These are phyloP conservation scores for Crithidia fasciculata DNA, from an alignment of 208 protist species.

Conservation along the genomic window DNA sequence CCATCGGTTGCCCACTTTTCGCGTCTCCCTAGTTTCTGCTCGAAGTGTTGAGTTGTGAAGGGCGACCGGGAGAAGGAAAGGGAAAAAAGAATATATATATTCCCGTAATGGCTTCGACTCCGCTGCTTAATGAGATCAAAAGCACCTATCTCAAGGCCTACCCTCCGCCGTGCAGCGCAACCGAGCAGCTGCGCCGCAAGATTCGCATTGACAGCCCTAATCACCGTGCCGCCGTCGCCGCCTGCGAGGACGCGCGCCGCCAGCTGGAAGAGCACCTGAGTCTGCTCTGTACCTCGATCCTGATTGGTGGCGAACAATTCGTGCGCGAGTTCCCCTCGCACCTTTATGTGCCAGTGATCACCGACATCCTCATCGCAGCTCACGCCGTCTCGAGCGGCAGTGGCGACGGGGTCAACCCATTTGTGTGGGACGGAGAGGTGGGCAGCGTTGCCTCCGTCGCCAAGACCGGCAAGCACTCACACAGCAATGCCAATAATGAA, in stretches of 20 bases:
- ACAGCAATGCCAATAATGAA: too few relatives aligned
- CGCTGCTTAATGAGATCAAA: conserved; percentile 18
- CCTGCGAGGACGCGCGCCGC: conserved; percentile 8
- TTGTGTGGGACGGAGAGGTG: conserved; percentile 6
- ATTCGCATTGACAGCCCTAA: background rate
- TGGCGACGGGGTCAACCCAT: conserved; percentile 18
- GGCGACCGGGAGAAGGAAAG: background rate
- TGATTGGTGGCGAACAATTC: conserved; percentile 48
- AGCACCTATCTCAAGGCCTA: conserved; percentile 1
- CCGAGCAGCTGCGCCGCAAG: background rate
- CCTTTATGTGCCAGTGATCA: conserved; percentile 32
- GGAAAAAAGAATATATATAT: background rate
- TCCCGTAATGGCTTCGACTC: conserved; percentile 5
- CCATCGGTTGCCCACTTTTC: too few relatives aligned
- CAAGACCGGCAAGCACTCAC: background rate
- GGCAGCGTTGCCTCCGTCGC: background rate
- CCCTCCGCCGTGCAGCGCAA: too few relatives aligned
- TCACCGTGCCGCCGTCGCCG: background rate
- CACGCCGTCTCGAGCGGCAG: background rate
- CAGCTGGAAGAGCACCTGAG: conserved; percentile 29
- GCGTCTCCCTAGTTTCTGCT: too few relatives aligned
- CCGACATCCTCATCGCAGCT: conserved; percentile 36
- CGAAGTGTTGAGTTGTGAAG: background rate
- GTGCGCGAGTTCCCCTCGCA: conserved; percentile 37
- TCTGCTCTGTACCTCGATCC: conserved; percentile 45